Percentiles rank a stretch among this genome's conserved stretches.
Conservation (phyloP, 2,329 filamentous ascomycete species). For the Ophiosphaerella korrae region DNA sequence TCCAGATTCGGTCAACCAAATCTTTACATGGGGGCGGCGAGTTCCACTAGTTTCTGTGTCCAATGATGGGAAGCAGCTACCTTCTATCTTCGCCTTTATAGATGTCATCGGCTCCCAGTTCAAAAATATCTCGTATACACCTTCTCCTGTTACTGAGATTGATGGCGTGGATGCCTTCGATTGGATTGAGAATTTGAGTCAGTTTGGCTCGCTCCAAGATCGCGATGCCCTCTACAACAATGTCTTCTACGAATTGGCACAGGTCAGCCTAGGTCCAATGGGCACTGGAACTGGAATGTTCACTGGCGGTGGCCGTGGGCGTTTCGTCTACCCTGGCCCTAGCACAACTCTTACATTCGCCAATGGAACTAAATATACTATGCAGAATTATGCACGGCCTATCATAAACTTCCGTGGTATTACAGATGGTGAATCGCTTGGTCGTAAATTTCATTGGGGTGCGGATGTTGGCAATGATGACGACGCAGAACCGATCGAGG, state of each 20-base stretch:
- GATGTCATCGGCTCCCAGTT: constrained; percentile 54
- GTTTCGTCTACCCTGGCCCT: constrained; percentile 50
- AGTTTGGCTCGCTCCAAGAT: constrained; percentile 59
- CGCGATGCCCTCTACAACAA: constrained; percentile 63
- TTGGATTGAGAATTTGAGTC: constrained; percentile 55
- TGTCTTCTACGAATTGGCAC: constrained; percentile 53
- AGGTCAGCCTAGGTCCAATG: constrained; percentile 48
- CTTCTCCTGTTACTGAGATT: constrained; percentile 60
- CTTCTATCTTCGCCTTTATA: constrained; percentile 61
- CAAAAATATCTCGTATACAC: constrained; percentile 51
- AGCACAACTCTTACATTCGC: constrained; percentile 53
- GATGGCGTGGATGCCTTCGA: constrained; percentile 59
- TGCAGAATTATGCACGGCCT: constrained; percentile 52
- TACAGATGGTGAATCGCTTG: constrained; percentile 48
- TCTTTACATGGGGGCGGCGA: constrained; percentile 57
- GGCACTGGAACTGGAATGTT: constrained; percentile 52
- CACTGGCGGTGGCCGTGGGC: constrained; percentile 50
- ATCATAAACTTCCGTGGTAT: constrained; percentile 47
- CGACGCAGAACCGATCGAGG: neutral
- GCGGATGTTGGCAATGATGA: constrained; percentile 7
- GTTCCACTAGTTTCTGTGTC: constrained; percentile 65
- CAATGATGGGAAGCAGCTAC: constrained; percentile 62
- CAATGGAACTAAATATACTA: constrained; percentile 49
- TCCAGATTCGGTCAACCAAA: constrained; percentile 57
- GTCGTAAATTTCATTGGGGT: constrained; percentile 43